Conservation (phyloP, 495 filamentous ascomycete genomes). For the Aspergillus sparsus region DNA sequence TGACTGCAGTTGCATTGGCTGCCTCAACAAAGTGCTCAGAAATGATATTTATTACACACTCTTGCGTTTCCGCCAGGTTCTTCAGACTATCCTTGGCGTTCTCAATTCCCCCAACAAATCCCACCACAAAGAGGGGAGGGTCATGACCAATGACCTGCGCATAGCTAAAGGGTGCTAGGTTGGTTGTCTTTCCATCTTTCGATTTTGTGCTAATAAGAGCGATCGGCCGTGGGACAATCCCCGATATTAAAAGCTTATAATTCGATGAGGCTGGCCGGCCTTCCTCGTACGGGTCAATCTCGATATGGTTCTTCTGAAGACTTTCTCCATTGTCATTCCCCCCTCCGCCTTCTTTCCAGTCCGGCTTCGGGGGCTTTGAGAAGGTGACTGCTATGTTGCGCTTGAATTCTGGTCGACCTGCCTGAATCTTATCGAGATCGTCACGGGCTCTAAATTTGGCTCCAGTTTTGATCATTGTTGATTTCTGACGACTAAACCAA, state of each 20-base stretch:
- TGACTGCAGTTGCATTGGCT: slow-evolving; percentile 75
- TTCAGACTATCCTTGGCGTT: slow-evolving; percentile 73
- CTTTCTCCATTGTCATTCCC: slow-evolving; percentile 62
- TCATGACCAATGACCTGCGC: slow-evolving; percentile 83
- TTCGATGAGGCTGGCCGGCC: slow-evolving; percentile 70
- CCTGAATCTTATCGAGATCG: slow-evolving; percentile 80
- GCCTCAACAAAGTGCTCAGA: slow-evolving; percentile 84
- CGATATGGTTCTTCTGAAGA: slow-evolving; percentile 62
- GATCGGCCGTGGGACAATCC: slow-evolving; percentile 80
- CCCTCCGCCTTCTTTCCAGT: slow-evolving; percentile 78
- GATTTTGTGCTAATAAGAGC: slow-evolving; percentile 63
- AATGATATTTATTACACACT: slow-evolving; percentile 85
- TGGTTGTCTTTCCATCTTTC: slow-evolving; percentile 60
- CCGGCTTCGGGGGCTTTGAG: slow-evolving; percentile 71
- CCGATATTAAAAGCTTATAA: slow-evolving; percentile 91
- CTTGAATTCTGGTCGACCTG: slow-evolving; percentile 67
- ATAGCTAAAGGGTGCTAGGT: slow-evolving; percentile 88
- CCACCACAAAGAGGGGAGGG: slow-evolving; percentile 84
- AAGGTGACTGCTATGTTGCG: slow-evolving; percentile 52
- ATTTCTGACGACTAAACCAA: slow-evolving; percentile 3
- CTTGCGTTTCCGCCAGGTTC: slow-evolving; percentile 69
- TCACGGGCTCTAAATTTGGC: slow-evolving; percentile 32
- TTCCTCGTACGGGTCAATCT: slow-evolving; percentile 79
- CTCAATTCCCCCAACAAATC: slow-evolving; percentile 57
- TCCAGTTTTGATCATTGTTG: slow-evolving; percentile 24